Percentiles rank a stretch among this genome's conserved stretches.
Evolutionary conservation across 768 basidiomycete genomes (phyloP).

Genomic region (Mycena amicta): DNA sequence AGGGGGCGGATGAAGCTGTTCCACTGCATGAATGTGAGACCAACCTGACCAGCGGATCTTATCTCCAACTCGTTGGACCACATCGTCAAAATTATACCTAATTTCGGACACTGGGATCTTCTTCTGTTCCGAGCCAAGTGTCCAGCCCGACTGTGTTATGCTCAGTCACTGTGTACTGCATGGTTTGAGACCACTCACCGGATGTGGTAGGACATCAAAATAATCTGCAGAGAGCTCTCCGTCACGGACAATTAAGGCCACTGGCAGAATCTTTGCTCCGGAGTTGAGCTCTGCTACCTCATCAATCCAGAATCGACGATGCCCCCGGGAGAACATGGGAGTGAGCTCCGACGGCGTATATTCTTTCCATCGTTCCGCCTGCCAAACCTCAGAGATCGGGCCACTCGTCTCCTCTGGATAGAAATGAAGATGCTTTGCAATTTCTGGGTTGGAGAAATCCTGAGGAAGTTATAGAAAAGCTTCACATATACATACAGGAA

Average conservation of each 20-base stretch:
- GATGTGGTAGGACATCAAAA: too few species aligned
- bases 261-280: conserved; percentile 9
- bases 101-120: neutral
- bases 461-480: too few species aligned
- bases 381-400: conserved; percentile 18
- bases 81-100: neutral
- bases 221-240: neutral
- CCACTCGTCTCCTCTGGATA: conserved; percentile 27
- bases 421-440: conserved; percentile 23
- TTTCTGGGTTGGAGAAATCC: conserved; percentile 29
- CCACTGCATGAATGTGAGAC: neutral
- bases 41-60: neutral
- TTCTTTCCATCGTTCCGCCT: conserved; percentile 17
- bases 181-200: too few species aligned
- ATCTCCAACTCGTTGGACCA: neutral
- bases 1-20: neutral
- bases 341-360: conserved; percentile 8
- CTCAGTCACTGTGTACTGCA: too few species aligned
- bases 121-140: neutral
- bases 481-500: too few species aligned
- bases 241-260: conserved; percentile 3
- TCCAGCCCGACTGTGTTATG: neutral
- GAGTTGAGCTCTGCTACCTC: conserved; percentile 10
- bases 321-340: conserved; percentile 14
- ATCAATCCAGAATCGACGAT: conserved; percentile 17